These are phyloP conservation scores for Cystoisospora suis DNA, from an alignment of 169 alveolate species.

Conservation along the genomic window DNA sequence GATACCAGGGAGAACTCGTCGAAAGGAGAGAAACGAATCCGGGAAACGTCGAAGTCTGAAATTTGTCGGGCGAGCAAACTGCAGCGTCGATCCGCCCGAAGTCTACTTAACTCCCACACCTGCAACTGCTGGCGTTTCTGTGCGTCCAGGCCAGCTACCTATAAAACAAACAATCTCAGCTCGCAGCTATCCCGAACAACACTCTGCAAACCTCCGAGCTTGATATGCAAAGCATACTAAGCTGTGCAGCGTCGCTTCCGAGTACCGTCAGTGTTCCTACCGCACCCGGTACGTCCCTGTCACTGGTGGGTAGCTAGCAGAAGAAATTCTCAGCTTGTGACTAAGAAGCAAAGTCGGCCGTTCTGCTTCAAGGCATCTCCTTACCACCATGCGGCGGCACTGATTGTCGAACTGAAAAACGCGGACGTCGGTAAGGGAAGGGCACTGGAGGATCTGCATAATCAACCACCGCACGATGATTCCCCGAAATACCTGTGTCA, in stretches of 20 bases:
- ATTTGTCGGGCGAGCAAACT: slow-evolving; percentile 80
- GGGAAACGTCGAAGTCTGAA: slow-evolving; percentile 73
- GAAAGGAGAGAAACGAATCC: slow-evolving; percentile 83
- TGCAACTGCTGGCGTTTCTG: slow-evolving; percentile 81
- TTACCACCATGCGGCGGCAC: slow-evolving; percentile 63
- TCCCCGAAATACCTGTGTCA: too few species aligned
- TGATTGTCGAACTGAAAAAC: slow-evolving; percentile 52
- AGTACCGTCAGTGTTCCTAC: too few species aligned
- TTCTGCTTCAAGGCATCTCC: too few species aligned
- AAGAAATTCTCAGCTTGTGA: too few species aligned
- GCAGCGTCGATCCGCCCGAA: slow-evolving; percentile 43
- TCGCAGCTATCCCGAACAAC: too few species aligned
- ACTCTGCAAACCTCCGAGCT: too few species aligned
- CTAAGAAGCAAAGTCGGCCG: too few species aligned
- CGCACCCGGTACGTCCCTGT: too few species aligned
- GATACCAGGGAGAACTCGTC: slow-evolving; percentile 84
- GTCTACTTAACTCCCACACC: slow-evolving; percentile 82
- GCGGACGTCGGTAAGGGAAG: slow-evolving; percentile 32
- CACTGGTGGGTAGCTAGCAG: too few species aligned
- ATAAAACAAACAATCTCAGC: neutral
- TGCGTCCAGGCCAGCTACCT: slow-evolving; percentile 84
- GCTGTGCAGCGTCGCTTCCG: too few species aligned
- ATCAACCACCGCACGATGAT: too few species aligned
- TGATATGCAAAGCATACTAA: too few species aligned
- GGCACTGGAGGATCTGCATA: slow-evolving; percentile 59